Evolutionary conservation across 352 stramenopile species (phyloP), one percentile per base, ranked within the genome.

Genomic region (Phytophthora melonis): DNA sequence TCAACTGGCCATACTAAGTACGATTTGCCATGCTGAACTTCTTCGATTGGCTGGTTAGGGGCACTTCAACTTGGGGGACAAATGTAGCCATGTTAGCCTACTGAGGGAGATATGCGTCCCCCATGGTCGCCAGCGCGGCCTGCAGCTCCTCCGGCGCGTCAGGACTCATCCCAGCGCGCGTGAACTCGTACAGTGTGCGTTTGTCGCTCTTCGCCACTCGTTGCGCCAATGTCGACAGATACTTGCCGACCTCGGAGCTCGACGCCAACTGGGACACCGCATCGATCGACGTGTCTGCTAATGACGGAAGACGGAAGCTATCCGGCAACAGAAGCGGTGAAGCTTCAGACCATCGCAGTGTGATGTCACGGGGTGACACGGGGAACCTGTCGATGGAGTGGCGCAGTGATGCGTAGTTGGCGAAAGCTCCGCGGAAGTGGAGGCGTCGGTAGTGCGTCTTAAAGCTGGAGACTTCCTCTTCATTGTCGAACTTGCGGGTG

Each of bases 171-270:
- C 89, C 89, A 7, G 82, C 75, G 56, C 86, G 77, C 13, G 81
- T 90, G 56, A 91, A 96, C 68, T 96, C 87, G 68, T 90, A 92
- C 34, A 93, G 62, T 6, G 92, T 83, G 32, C 89, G 85, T 23
- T 82, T 84, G 68, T 94, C 84, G 19, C 58, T 84, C 36, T 61
- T 74, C 39, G 74, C 64, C 8, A 80, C 75, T 23, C 69, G 75
- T 32, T 75, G 72, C 32, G 78, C 82, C 27, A 92, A 62, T 21
- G 68, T 49, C 3, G 30, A 62, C n/a, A 96, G 61, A 49, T 89
- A 94, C 7, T 69, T 36, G 14, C 83, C 84, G 13, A 86, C 72
- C 25, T 59, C 52, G 30, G 68, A 81, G 53, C 83, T 86, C 9
- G 86, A 68, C 23, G 79, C 58, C 43, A 96, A 57, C 56, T 89